These are phyloP conservation scores for Echinochloa phyllopogon DNA, from an alignment of 176 grass and related monocot species.

Conservation along the genomic window DNA sequence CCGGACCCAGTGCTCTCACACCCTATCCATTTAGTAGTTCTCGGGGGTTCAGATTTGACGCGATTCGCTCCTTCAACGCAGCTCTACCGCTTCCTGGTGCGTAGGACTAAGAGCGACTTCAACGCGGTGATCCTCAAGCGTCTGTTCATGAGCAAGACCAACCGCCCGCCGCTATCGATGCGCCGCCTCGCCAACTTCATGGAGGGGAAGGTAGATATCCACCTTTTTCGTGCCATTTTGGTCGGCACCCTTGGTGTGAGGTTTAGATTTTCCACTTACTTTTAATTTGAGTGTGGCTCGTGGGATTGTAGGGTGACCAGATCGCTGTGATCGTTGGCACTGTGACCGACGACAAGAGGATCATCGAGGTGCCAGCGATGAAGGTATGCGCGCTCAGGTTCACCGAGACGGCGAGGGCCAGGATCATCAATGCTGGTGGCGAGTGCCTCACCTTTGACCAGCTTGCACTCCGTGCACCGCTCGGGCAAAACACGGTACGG, in stretches of 20 bases:
- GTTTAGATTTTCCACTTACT: neutral
- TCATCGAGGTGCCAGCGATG: slow-evolving; percentile 71
- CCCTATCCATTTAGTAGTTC: neutral
- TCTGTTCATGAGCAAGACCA: slow-evolving; percentile 93
- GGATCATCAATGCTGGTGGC: slow-evolving; percentile 77
- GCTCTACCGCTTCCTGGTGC: slow-evolving; percentile 84
- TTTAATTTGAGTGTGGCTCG: neutral
- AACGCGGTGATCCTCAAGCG: slow-evolving; percentile 81
- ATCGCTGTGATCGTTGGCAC: slow-evolving; percentile 82
- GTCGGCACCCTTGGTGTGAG: neutral
- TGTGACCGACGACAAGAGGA: slow-evolving; percentile 83
- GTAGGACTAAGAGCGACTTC: slow-evolving; percentile 77
- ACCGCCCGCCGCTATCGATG: slow-evolving; percentile 75
- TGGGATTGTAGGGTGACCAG: slow-evolving; percentile 49
- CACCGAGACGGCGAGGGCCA: slow-evolving; percentile 74
- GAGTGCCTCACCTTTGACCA: slow-evolving; percentile 87
- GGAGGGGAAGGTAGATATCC: slow-evolving; percentile 51
- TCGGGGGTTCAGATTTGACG: neutral
- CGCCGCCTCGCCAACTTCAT: slow-evolving; percentile 76
- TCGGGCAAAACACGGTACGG: slow-evolving; percentile 71
- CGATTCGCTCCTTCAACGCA: slow-evolving; percentile 3
- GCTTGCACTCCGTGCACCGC: slow-evolving; percentile 68
- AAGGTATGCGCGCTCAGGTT: slow-evolving; percentile 82
- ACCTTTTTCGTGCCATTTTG: neutral
- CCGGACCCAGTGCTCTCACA: neutral